phyloP scores from a whole-genome alignment of 257 asterid species.

The Oldenlandia corymbosa region DNA sequence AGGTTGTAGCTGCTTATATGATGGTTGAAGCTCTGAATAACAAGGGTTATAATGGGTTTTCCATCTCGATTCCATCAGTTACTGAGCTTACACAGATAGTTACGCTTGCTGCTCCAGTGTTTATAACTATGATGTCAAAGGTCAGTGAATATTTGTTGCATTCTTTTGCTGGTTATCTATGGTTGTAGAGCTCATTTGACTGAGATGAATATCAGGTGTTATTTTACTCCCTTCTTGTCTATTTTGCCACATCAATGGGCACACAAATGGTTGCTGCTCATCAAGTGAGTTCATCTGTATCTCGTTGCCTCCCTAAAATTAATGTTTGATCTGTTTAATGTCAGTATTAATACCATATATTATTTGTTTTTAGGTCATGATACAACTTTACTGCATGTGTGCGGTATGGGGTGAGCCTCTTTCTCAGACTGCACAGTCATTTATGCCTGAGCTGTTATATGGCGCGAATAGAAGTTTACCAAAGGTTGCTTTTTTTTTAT shows the following conservation, averaged over 20 bases:
- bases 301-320: neutral
- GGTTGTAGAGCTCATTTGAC: conserved; percentile 23
- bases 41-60: conserved; percentile 83
- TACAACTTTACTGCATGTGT: conserved; percentile 75
- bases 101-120: conserved; percentile 88
- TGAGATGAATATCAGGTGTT: conserved; percentile 44
- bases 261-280: conserved; percentile 79
- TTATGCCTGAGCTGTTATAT: conserved; percentile 83
- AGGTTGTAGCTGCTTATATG: conserved; percentile 95
- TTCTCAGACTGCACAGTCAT: conserved; percentile 94
- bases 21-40: conserved; percentile 68
- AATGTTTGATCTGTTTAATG: neutral
- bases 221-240: conserved; percentile 82
- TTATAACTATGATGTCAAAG: conserved; percentile 90
- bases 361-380: conserved; percentile 61
- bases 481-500: conserved; percentile 42
- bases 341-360: conserved; percentile 11
- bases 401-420: conserved; percentile 93
- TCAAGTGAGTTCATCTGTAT: conserved; percentile 47
- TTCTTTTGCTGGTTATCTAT: conserved; percentile 6
- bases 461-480: conserved; percentile 72
- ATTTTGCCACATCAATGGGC: conserved; percentile 87
- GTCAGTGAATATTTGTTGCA: conserved; percentile 34
- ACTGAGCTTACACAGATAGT: conserved; percentile 63
- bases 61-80: conserved; percentile 70